Evolutionary conservation across 2,329 filamentous ascomycete genomes (phyloP), one percentile per base, ranked within the genome.

Genomic region (Scopulariopsis brevicaulis): DNA sequence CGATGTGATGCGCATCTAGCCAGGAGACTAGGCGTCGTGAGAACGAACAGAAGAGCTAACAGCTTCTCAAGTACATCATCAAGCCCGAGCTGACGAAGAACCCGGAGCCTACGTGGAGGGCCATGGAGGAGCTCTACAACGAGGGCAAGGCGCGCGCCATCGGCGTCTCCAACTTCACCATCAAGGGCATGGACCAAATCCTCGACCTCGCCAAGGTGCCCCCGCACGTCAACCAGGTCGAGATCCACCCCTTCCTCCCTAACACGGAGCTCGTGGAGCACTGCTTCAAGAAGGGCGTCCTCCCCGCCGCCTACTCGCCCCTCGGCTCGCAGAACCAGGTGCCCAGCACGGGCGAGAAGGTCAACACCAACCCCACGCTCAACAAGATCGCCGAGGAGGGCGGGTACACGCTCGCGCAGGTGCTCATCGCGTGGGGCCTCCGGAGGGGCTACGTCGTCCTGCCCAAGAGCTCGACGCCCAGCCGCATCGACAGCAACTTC

Each of bases 401-500:
- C 25, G 74, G 71, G 25, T 76, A 79, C 64, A 75, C 78, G 54
- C 76, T 78, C 2, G 79, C 78, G 1, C 75, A 79, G 60, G 65
- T 83, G 7, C 69, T 83, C 7, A 74, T 83, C 59, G 55, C 55
- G 50, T 88, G 85, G 84, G 85, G 83, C 58, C 69, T 87, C 50
- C 77, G 78, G 59, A 77, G 85, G 56, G 84, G 85, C 59, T 87
- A 86, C 67, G 77, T 81, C 46, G 85, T 87, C 46, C 74, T 89
- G 60, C 84, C 85, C 64, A 89, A 89, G 80, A 86, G 82, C 71
- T 83, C 82, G 54, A 87, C 82, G 22, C 82, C 82, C 10, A 77
- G 74, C 55, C 78, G 85, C 51, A 88, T 88, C 64, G 77, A 81
- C 68, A 86, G 82, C 73, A 90, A 90, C 73, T 72, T 77, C 63